Base-by-base conservation (phyloP, 169 alveolate genomes). In the Pseudocohnilembus persalinus region DNA sequence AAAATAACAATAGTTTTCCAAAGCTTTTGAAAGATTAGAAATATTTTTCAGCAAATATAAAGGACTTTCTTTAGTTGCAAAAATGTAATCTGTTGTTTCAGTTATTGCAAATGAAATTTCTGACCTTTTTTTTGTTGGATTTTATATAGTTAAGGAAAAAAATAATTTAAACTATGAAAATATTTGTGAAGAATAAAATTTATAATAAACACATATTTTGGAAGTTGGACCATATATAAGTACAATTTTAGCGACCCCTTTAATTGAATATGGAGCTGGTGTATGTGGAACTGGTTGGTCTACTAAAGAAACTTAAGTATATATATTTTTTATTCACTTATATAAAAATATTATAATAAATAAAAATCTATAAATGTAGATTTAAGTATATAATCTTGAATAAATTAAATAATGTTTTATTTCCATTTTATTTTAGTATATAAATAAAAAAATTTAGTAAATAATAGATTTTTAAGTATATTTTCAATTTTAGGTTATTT, bases 201-300 rank as follows among this genome's bases (percentile, higher is more conserved):
- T 33, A 63, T 49, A 65, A 35, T 65, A 32, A 29, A 80, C 29
- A 0, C n/a, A 81, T 33, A 73, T 72, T 24, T 33, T 86, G 20
- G 81, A 86, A 31, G 83, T 81, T 0, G 90, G 83, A 26, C 84
- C 83, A 64, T 81, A 86, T 86, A 35, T 79, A 64, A 77, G 85
- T 74, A 86, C 86, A 0, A 86, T 86, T 33, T 74, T 81, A 30
- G 87, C 87, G 31, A 86, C 84, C 30, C 84, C 90, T 11, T 64
- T 76, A 63, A 73, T 86, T 30, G 79, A 30, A n/a, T 63, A 63
- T 31, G 90, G 90, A 0, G 80, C 79, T 29, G 83, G 90, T 31
- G 79, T 80, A 80, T 86, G 87, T 65, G 87, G 90, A 1, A 74
- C 83, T 74, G 83, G 83, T 32, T 80, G 90, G 84, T 27, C 24